A percentile compares a stretch with the other conserved stretches of the same genome.
These are phyloP conservation scores for Dichomitus squalens DNA, from an alignment of 1,284 basidiomycete genomes.

Conservation along the genomic window DNA sequence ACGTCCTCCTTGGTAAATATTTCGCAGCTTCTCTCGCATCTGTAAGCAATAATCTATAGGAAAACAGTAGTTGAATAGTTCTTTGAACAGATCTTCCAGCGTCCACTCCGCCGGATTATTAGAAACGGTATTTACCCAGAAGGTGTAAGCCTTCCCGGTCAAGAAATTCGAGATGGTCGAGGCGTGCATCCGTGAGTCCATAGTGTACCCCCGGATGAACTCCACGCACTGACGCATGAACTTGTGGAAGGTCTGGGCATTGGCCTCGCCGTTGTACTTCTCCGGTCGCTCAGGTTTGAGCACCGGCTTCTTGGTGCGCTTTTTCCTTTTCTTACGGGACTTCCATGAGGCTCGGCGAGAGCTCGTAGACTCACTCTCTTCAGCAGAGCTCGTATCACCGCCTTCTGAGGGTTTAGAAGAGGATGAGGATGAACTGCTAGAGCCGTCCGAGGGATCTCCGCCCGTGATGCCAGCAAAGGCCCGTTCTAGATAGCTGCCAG, in stretches of 20 bases:
- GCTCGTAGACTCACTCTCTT: background rate
- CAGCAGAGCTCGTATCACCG: background rate
- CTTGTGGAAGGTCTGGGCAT: conserved; percentile 22
- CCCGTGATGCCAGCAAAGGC: conserved; percentile 5
- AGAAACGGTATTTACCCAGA: conserved; percentile 39
- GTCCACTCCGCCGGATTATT: conserved; percentile 26
- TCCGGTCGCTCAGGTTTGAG: conserved; percentile 21
- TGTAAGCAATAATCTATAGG: conserved; percentile 37
- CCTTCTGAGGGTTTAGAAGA: background rate
- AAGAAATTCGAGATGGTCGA: conserved; percentile 25
- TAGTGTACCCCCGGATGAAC: conserved; percentile 8
- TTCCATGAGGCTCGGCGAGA: no score
- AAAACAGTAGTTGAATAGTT: conserved; percentile 48
- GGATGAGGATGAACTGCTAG: background rate
- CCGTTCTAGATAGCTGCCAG: conserved; percentile 12
- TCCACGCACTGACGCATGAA: conserved; percentile 16
- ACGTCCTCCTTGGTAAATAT: no score
- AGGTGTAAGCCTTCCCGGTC: conserved; percentile 40
- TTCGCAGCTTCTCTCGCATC: conserved; percentile 19
- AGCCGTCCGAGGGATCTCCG: background rate
- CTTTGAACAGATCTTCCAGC: conserved; percentile 34
- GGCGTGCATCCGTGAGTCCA: background rate
- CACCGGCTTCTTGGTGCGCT: background rate
- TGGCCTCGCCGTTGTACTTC: conserved; percentile 12
- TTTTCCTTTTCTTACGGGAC: background rate